phyloP scores from a whole-genome alignment of 257 asterid genomes.

The Handroanthus guayacan region DNA sequence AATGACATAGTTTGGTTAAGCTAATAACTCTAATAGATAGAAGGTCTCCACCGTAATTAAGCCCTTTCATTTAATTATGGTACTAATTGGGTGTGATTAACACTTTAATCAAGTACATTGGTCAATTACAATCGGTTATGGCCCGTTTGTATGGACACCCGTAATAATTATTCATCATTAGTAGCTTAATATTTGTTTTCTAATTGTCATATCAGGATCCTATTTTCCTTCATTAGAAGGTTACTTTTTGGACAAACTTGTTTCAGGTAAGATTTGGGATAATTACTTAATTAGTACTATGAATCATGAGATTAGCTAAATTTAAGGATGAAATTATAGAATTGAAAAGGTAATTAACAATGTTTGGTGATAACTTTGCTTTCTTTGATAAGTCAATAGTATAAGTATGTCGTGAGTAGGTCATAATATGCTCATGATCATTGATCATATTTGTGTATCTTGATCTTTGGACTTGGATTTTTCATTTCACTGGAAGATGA shows the following conservation, averaged over 20 bases:
- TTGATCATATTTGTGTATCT: neutral
- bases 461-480: neutral
- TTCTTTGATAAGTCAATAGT: neutral
- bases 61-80: neutral
- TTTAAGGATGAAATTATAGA: neutral
- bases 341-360: neutral
- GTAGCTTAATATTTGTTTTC: slow-evolving; percentile 25
- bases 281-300: neutral
- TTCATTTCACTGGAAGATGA: too few relatives aligned
- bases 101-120: neutral
- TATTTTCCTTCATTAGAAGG: slow-evolving; percentile 16
- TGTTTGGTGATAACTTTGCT: neutral
- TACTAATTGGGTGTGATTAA: too few relatives aligned
- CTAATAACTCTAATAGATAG: neutral
- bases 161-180: slow-evolving; percentile 15
- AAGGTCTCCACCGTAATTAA: neutral
- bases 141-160: neutral
- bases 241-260: slow-evolving; percentile 22
- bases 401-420: neutral
- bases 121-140: neutral
- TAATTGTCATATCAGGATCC: neutral
- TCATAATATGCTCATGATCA: too few relatives aligned
- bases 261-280: slow-evolving; percentile 12
- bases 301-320: neutral
- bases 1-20: neutral